These are phyloP conservation scores for Vaccinium myrtillus DNA, from an alignment of 148 eudicot genomes.

Conservation along the genomic window DNA sequence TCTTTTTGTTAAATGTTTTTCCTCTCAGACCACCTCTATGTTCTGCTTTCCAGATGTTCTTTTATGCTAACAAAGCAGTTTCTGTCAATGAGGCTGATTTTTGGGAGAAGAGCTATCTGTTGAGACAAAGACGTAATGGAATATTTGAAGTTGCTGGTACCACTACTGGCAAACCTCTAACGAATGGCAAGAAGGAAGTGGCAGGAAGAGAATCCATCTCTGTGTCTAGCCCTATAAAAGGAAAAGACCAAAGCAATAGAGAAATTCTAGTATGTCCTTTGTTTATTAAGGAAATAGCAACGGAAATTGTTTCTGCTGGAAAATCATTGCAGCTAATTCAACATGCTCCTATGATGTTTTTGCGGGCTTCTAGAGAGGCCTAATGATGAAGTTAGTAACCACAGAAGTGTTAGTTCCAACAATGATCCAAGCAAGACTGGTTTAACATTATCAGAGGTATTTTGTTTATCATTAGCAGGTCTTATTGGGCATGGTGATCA, in stretches of 20 bases:
- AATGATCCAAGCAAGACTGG: slow-evolving; percentile 30
- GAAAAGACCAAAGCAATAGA: slow-evolving; percentile 30
- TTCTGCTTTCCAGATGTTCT: slow-evolving; percentile 67
- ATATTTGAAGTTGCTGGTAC: slow-evolving; percentile 35
- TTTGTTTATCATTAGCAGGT: slow-evolving; percentile 77
- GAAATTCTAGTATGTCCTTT: slow-evolving; percentile 65
- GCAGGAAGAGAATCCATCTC: slow-evolving; percentile 30
- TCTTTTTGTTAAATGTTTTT: neutral
- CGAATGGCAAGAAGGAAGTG: slow-evolving; percentile 25
- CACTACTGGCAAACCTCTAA: slow-evolving; percentile 17
- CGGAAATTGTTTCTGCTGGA: slow-evolving; percentile 83
- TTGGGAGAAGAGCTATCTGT: slow-evolving; percentile 89
- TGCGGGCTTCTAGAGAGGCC: slow-evolving; percentile 27
- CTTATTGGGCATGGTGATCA: slow-evolving; percentile 89
- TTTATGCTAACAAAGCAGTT: slow-evolving; percentile 72
- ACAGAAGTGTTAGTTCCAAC: slow-evolving; percentile 13
- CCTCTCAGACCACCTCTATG: neutral
- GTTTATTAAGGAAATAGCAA: slow-evolving; percentile 74
- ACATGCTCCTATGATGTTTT: slow-evolving; percentile 54
- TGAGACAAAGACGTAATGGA: slow-evolving; percentile 42
- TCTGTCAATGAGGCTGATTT: slow-evolving; percentile 79
- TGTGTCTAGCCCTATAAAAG: slow-evolving; percentile 22
- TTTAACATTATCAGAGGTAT: slow-evolving; percentile 76
- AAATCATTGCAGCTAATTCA: slow-evolving; percentile 87
- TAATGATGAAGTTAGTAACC: slow-evolving; percentile 24